Conservation (phyloP, 2,329 filamentous ascomycete species). For the Ascochyta pisi region DNA sequence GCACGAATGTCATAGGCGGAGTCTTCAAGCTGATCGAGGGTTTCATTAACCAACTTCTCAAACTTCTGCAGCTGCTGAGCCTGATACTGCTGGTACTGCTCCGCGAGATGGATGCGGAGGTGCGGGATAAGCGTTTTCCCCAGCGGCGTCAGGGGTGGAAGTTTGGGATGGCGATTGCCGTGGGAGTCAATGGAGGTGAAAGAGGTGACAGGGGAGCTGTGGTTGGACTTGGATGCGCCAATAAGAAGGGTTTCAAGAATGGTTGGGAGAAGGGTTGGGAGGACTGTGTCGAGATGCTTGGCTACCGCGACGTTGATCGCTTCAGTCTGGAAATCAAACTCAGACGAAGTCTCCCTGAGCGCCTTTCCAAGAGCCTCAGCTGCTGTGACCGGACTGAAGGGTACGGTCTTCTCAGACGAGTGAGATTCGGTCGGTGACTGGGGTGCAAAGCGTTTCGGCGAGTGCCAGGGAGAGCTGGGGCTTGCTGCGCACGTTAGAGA, state of each 20-base stretch:
- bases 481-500: slow-evolving; percentile 6
- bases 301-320: slow-evolving; percentile 1
- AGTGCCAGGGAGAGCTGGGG: neutral
- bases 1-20: slow-evolving; percentile 2
- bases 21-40: neutral
- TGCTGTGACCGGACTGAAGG: slow-evolving; percentile 9
- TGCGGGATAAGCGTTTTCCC: slow-evolving; percentile 6
- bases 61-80: slow-evolving; percentile 3
- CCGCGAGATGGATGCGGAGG: slow-evolving; percentile 8
- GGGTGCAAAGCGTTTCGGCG: neutral
- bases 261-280: neutral
- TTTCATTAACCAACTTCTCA: slow-evolving; percentile 1
- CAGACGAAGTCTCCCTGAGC: neutral
- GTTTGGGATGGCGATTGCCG: neutral
- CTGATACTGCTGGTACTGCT: slow-evolving; percentile 12
- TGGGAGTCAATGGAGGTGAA: neutral
- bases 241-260: neutral
- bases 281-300: neutral
- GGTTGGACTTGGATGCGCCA: neutral
- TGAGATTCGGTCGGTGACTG: slow-evolving; percentile 9
- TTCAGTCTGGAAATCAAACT: neutral
- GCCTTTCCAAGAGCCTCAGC: slow-evolving; percentile 5
- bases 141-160: slow-evolving; percentile 8
- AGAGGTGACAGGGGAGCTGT: neutral
- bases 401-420: slow-evolving; percentile 17